phyloP scores from a whole-genome alignment of 305 asterid genomes.

The Solanum aculeatissimum region DNA sequence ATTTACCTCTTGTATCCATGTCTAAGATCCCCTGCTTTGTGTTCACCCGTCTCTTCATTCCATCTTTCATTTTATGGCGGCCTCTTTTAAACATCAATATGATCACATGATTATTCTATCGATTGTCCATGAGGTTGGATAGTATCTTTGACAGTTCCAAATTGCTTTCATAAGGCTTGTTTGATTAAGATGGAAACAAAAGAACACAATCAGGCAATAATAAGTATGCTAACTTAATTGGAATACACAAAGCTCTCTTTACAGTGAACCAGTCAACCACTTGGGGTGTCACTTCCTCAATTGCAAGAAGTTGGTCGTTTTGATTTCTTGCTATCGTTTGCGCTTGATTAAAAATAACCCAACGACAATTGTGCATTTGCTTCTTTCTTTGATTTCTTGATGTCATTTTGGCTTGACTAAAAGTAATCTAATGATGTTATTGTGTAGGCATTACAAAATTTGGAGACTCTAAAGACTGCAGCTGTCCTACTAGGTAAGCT shows the following conservation, averaged over 20 bases:
- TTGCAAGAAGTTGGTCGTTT: not conserved
- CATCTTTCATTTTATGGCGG: not conserved
- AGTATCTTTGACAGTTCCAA: not conserved
- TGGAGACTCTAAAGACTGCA: conserved; percentile 26
- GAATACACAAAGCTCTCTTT: not conserved
- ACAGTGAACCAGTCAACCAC: not conserved
- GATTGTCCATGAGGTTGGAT: not conserved
- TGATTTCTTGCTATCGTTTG: not conserved
- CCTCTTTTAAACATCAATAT: not conserved
- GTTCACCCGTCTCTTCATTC: not conserved
- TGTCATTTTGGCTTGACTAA: not conserved
- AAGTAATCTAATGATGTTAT: not conserved
- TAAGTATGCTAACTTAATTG: not conserved
- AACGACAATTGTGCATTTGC: not conserved
- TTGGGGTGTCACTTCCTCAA: not conserved
- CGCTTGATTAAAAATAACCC: not conserved
- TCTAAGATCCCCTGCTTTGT: not conserved
- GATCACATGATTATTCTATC: not conserved
- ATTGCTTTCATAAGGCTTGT: not conserved
- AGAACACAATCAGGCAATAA: not conserved
- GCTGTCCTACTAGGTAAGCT: conserved; percentile 31
- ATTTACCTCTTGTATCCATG: not conserved
- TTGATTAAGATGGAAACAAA: not conserved
- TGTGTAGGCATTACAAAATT: conserved; percentile 29
- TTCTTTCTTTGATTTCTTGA: not conserved